Evolutionary conservation across 2,329 filamentous ascomycete species (phyloP).

Genomic region (Cladosporium phlei): DNA sequence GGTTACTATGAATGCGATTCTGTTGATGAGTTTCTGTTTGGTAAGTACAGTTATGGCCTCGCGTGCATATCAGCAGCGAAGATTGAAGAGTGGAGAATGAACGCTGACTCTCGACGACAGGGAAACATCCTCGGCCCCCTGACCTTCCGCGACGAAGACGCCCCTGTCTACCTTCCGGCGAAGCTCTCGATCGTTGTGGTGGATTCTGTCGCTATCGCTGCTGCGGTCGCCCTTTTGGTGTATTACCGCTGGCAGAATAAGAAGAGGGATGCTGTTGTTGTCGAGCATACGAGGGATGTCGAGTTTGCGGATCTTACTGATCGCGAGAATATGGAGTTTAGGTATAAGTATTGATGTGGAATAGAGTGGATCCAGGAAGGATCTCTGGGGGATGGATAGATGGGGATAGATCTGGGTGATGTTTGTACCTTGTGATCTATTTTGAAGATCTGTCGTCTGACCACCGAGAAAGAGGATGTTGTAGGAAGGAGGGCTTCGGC

Average conservation of each 20-base stretch:
- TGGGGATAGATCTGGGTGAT: too few relatives aligned
- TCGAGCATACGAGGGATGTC: slow-evolving; percentile 13
- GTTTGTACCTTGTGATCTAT: too few relatives aligned
- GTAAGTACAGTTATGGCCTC: background rate
- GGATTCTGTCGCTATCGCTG: slow-evolving; percentile 25
- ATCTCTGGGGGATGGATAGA: too few relatives aligned
- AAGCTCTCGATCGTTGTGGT: slow-evolving; percentile 34
- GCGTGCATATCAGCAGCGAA: too few relatives aligned
- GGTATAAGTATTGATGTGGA: slow-evolving; percentile 40
- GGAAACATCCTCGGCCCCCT: slow-evolving; percentile 36
- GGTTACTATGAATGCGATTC: slow-evolving; percentile 33
- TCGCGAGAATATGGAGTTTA: slow-evolving; percentile 53
- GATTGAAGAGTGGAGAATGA: too few relatives aligned
- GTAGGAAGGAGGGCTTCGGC: too few relatives aligned
- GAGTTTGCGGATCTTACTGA: slow-evolving; percentile 44
- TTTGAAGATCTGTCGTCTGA: too few relatives aligned
- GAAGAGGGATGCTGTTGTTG: slow-evolving; percentile 36
- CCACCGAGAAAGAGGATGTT: too few relatives aligned
- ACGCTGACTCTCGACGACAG: too few relatives aligned
- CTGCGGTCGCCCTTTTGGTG: slow-evolving; percentile 42
- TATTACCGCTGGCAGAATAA: slow-evolving; percentile 46
- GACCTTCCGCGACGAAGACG: slow-evolving; percentile 31
- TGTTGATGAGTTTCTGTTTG: slow-evolving; percentile 38
- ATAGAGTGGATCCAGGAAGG: too few relatives aligned
- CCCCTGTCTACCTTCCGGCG: slow-evolving; percentile 33